phyloP scores from a whole-genome alignment of 169 alveolate species.

The Plasmodium adleri region DNA sequence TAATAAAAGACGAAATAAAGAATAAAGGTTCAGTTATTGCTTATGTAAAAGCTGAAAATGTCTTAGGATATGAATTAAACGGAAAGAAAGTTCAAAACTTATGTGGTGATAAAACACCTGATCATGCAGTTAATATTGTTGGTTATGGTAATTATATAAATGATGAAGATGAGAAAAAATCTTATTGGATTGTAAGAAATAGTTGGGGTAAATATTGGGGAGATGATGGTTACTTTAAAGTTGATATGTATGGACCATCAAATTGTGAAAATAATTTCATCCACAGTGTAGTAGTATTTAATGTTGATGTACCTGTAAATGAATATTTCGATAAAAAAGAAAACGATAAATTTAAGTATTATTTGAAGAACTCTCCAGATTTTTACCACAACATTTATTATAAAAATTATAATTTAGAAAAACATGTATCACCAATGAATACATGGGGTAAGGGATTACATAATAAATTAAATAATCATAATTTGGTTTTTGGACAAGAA shows the following conservation, averaged over 20 bases:
- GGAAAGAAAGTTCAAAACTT: slow-evolving; percentile 59
- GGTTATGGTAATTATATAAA: slow-evolving; percentile 70
- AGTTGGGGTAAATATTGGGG: slow-evolving; percentile 67
- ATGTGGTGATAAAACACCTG: slow-evolving; percentile 49
- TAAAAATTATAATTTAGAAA: background rate
- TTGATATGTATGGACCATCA: slow-evolving; percentile 46
- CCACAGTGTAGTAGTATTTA: slow-evolving; percentile 4
- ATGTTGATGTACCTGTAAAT: background rate
- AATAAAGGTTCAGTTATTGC: slow-evolving; percentile 69
- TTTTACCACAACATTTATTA: slow-evolving; percentile 15
- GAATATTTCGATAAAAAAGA: background rate
- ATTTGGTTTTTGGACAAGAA: too few relatives aligned
- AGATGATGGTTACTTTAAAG: slow-evolving; percentile 29
- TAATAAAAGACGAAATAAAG: slow-evolving; percentile 35
- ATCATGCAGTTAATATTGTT: slow-evolving; percentile 61
- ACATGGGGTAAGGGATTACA: too few relatives aligned
- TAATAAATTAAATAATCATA: too few relatives aligned
- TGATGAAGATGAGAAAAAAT: slow-evolving; percentile 14
- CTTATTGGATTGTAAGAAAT: slow-evolving; percentile 43
- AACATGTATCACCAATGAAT: background rate
- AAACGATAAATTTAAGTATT: background rate
- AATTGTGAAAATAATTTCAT: slow-evolving; percentile 11
- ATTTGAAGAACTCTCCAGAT: slow-evolving; percentile 19
- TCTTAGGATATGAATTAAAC: slow-evolving; percentile 31
- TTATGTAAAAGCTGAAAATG: slow-evolving; percentile 51